Evolutionary conservation across 805 yeast species (phyloP).

Genomic region (Suhomyces xylopsoci): DNA sequence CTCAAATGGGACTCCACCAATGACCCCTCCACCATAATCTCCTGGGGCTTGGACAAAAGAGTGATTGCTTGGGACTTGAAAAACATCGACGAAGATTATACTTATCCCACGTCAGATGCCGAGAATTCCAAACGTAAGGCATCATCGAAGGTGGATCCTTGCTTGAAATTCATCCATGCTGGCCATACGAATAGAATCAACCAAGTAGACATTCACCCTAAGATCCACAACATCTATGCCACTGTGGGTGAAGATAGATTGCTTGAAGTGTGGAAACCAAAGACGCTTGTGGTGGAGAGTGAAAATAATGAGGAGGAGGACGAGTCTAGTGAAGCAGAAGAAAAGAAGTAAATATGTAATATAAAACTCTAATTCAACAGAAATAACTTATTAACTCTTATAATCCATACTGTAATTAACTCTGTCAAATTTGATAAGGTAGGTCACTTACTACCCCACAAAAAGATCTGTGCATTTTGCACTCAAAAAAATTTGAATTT

Average conservation of each 20-base stretch:
- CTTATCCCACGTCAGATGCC: conserved; percentile 25
- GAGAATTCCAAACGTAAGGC: conserved; percentile 54
- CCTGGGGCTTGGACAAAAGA: conserved; percentile 64
- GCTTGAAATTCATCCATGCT: conserved; percentile 76
- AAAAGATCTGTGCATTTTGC: background rate
- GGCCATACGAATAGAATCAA: conserved; percentile 75
- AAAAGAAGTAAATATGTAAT: conserved; percentile 1
- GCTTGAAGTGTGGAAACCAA: conserved; percentile 74
- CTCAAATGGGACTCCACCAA: conserved; percentile 48
- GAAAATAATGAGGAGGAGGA: conserved; percentile 26
- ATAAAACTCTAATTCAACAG: background rate
- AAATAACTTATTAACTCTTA: background rate
- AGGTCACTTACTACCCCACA: background rate
- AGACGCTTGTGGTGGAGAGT: conserved; percentile 42
- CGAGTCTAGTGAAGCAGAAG: conserved; percentile 12
- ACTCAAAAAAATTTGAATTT: background rate
- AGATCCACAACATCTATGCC: conserved; percentile 53
- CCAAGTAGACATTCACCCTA: conserved; percentile 68
- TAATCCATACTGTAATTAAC: background rate
- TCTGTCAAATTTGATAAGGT: too few relatives aligned
- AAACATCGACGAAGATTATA: conserved; percentile 52
- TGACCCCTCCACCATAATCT: conserved; percentile 51
- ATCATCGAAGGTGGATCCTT: conserved; percentile 59
- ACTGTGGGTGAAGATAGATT: conserved; percentile 75
- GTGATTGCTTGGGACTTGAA: conserved; percentile 73